Percentiles rank a stretch among this genome's conserved stretches.
Evolutionary conservation across 2,329 filamentous ascomycete genomes (phyloP).

Genomic region (Fusarium goolgardi): DNA sequence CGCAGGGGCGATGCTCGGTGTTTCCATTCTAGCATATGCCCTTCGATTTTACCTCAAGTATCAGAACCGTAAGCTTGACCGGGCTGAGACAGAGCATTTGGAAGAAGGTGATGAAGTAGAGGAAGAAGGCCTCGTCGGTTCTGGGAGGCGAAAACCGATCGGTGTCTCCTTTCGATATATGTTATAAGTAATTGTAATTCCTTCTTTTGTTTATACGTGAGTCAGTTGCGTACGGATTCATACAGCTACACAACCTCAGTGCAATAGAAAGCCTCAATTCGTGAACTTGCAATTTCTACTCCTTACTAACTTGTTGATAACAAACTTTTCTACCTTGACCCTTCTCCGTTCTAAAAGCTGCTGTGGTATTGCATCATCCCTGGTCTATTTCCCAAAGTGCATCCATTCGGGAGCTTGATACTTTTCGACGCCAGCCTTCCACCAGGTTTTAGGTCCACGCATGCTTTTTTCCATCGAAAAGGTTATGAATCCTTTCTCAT

Average conservation of each 20-base stretch:
- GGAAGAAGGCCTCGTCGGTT: constrained; percentile 56
- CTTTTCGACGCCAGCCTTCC: constrained; percentile 51
- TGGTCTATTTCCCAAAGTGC: constrained; percentile 40
- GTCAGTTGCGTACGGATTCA: not conserved
- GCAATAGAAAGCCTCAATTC: constrained; percentile 11
- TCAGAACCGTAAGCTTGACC: constrained; percentile 62
- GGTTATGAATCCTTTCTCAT: constrained; percentile 39
- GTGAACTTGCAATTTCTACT: constrained; percentile 22
- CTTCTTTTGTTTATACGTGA: not conserved
- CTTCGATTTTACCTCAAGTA: constrained; percentile 65
- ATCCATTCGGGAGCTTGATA: constrained; percentile 52
- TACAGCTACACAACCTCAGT: not conserved
- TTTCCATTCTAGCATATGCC: constrained; percentile 65
- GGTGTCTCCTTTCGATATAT: constrained; percentile 59
- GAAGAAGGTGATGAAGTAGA: constrained; percentile 48
- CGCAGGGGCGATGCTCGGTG: constrained; percentile 70
- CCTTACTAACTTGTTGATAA: constrained; percentile 28
- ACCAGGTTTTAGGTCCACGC: constrained; percentile 50
- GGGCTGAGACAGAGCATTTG: constrained; percentile 46
- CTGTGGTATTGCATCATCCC: not conserved
- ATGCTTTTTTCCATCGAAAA: constrained; percentile 45
- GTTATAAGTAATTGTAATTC: constrained; percentile 49
- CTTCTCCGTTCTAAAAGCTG: not conserved
- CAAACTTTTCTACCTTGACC: not conserved
- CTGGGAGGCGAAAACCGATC: constrained; percentile 39